Evolutionary conservation across 1,284 basidiomycete genomes (phyloP).

Genomic region (Ganoderma leucocontextum): DNA sequence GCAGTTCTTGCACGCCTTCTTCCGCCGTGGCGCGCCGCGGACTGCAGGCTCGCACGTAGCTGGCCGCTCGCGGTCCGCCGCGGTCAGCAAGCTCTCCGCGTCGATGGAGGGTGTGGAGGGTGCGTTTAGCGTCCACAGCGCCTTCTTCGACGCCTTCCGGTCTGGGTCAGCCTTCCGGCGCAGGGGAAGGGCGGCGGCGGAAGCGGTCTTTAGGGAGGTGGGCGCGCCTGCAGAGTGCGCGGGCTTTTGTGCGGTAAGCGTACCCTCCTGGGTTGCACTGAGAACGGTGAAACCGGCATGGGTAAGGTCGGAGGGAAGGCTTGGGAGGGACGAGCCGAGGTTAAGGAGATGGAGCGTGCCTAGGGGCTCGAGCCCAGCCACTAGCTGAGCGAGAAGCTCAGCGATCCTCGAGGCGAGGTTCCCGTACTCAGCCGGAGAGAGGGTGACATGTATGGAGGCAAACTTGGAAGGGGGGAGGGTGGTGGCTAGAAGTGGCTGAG

Average conservation of each 20-base stretch:
- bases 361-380: slow-evolving; percentile 63
- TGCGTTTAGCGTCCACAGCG: slow-evolving; percentile 78
- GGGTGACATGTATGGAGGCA: slow-evolving; percentile 68
- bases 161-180: slow-evolving; percentile 62
- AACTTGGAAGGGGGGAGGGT: slow-evolving; percentile 63
- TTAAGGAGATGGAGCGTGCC: slow-evolving; percentile 75
- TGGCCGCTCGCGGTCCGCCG: slow-evolving; percentile 76
- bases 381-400: slow-evolving; percentile 64
- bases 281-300: slow-evolving; percentile 70
- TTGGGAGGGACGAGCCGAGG: slow-evolving; percentile 51
- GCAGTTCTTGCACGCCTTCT: slow-evolving; percentile 95
- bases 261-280: slow-evolving; percentile 46
- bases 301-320: slow-evolving; percentile 64
- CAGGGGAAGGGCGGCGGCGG: slow-evolving; percentile 51
- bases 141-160: slow-evolving; percentile 74
- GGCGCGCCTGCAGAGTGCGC: slow-evolving; percentile 48
- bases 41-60: slow-evolving; percentile 71
- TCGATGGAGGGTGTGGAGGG: slow-evolving; percentile 75
- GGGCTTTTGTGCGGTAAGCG: slow-evolving; percentile 75
- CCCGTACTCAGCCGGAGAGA: slow-evolving; percentile 69
- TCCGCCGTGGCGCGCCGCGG: slow-evolving; percentile 63
- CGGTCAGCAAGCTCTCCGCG: slow-evolving; percentile 78
- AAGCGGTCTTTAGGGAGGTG: slow-evolving; percentile 42
- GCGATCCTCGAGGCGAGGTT: slow-evolving; percentile 59
- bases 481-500: slow-evolving; percentile 55